Conservation (phyloP, 495 filamentous ascomycete genomes). For the Tuber brumale region DNA sequence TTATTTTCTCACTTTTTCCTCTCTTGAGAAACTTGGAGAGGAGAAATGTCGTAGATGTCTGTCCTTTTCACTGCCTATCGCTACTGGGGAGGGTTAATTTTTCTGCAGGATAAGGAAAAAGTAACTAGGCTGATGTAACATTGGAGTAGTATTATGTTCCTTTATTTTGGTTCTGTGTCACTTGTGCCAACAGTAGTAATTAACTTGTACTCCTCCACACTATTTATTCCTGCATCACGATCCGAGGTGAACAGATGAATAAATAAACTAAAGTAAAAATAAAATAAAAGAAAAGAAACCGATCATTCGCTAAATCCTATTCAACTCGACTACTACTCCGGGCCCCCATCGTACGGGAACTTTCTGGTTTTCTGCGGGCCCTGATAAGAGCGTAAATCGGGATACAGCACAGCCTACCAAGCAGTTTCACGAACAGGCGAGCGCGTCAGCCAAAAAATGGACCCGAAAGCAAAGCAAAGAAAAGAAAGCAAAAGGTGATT, state of each 20-base stretch:
- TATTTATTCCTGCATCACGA: background rate
- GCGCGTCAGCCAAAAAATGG: background rate
- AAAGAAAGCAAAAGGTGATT: background rate
- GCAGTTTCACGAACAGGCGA: background rate
- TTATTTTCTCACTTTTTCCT: background rate
- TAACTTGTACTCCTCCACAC: background rate
- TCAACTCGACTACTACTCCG: background rate
- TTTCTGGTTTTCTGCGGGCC: slow-evolving; percentile 15
- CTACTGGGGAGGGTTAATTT: background rate
- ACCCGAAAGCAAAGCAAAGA: background rate
- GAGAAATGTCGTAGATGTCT: background rate
- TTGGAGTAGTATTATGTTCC: background rate
- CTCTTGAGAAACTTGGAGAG: background rate
- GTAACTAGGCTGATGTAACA: background rate
- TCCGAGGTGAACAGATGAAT: background rate
- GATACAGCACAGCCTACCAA: slow-evolving; percentile 17
- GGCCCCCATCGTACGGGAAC: slow-evolving; percentile 4
- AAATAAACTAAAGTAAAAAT: background rate
- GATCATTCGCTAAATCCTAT: background rate
- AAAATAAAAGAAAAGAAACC: background rate
- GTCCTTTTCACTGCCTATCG: background rate
- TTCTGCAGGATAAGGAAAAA: background rate
- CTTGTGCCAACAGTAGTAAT: background rate
- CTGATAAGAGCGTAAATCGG: slow-evolving; percentile 23
- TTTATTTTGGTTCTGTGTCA: background rate